A percentile compares a stretch with the other conserved stretches of the same genome.
phyloP scores from a whole-genome alignment of 2,329 filamentous ascomycete species.

The Botrytis deweyae region DNA sequence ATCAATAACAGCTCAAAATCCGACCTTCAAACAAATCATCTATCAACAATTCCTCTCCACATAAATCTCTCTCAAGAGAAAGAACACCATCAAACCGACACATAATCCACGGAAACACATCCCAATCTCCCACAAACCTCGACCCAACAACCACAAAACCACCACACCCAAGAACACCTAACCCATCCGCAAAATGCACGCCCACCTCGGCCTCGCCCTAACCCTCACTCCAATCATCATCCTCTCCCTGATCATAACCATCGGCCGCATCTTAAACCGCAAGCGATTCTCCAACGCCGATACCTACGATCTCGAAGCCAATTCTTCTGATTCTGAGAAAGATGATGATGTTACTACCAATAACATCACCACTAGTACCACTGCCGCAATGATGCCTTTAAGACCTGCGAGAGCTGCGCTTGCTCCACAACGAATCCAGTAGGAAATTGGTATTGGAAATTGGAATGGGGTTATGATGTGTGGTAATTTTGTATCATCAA shows the following conservation, averaged over 20 bases:
- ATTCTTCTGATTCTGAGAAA: background rate
- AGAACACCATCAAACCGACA: fast-evolving
- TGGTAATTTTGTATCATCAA: background rate
- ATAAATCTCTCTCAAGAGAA: background rate
- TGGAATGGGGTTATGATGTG: background rate
- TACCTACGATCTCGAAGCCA: background rate
- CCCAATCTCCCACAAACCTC: background rate
- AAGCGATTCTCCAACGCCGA: too few relatives aligned
- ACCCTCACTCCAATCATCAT: background rate
- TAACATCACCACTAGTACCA: background rate
- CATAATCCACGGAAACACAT: background rate
- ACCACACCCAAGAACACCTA: background rate
- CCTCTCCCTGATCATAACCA: background rate
- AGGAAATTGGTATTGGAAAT: too few relatives aligned
- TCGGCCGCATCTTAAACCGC: too few relatives aligned
- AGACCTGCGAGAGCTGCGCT: background rate
- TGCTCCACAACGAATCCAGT: background rate
- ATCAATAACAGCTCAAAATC: background rate
- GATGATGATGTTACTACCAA: background rate
- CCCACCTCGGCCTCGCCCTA: background rate
- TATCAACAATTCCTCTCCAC: fast-evolving
- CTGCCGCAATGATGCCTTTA: background rate
- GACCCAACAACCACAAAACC: background rate
- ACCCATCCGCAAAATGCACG: background rate
- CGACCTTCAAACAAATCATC: too few relatives aligned